Base-by-base conservation (phyloP, 345 rosid genomes). In the Eucalyptus urophylla region DNA sequence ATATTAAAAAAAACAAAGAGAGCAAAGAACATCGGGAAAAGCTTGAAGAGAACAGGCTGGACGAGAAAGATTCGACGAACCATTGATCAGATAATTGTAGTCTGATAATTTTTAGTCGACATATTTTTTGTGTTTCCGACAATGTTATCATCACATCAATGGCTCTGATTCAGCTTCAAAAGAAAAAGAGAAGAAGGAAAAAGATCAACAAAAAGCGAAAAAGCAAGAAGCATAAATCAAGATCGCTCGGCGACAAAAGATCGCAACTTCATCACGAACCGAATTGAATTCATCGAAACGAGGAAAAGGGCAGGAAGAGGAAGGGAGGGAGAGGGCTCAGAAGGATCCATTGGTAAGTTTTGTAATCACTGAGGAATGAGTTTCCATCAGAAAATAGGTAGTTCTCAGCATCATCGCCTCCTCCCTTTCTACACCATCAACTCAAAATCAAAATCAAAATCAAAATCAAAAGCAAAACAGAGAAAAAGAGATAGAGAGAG, bases 1-100 rank as follows among this genome's bases (percentile, higher is more conserved):
- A 69, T 69, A 17, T 69, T 8, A 8, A 31, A 67, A 31, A 37
- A 19, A 37, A 21, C 81, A 37, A 19, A 19, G 45, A 72, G 45
- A 72, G 83, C 13, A 11, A 40, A 76, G 85, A 22, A 16, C 81
- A 33, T 16, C 11, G 14, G 81, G 81, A 9, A 19, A 33, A 33
- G 43, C 6, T 33, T 6, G 81, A 72, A 19, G 45, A 10, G 43
- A 37, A 72, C 81, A 72, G 47, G 29, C 60, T 29, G 25, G 22
- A 87, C 31, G 33, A 87, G n/a, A 58, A 87, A 87, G 43, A 60
- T 11, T 47, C 15, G 21, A 27, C 44, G 80, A 90, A 86, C 90
- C 90, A 87, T 60, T 81, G 90, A 93, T 93, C 94, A 93, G 94
- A 93, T 93, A 93, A 93, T 93, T 92, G 93, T 93, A 93, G 94